phyloP scores from a whole-genome alignment of 305 asterid genomes.

The Fraxinus platypoda region DNA sequence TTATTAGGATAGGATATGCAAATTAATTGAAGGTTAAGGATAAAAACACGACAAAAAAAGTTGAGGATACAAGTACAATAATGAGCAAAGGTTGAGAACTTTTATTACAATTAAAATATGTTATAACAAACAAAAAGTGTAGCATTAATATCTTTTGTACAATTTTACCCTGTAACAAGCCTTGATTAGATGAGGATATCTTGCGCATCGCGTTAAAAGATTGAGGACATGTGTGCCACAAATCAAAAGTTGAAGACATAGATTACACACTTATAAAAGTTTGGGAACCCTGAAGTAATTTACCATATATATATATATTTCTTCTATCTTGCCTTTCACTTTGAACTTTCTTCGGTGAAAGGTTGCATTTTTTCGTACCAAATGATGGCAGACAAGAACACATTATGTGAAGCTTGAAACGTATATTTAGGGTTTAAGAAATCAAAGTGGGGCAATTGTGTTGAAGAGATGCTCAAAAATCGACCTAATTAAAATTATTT shows the following conservation, averaged over 20 bases:
- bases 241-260: not conserved
- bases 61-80: not conserved
- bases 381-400: constrained; percentile 52
- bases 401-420: constrained; percentile 37
- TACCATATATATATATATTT: not conserved
- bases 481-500: constrained; percentile 23
- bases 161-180: no score
- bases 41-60: no score
- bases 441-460: constrained; percentile 39
- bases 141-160: no score
- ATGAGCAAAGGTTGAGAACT: not conserved
- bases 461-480: constrained; percentile 13
- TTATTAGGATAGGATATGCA: not conserved
- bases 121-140: no score
- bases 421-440: constrained; percentile 9
- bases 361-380: constrained; percentile 28
- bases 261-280: not conserved
- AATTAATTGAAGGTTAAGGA: not conserved
- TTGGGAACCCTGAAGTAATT: not conserved
- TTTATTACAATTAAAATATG: no score
- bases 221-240: not conserved
- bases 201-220: not conserved
- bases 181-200: not conserved
- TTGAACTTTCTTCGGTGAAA: constrained; percentile 43
- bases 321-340: constrained; percentile 35